Base-by-base conservation (phyloP, 108 stramenopile genomes). In the Pseudonitzschia delicatissima region DNA sequence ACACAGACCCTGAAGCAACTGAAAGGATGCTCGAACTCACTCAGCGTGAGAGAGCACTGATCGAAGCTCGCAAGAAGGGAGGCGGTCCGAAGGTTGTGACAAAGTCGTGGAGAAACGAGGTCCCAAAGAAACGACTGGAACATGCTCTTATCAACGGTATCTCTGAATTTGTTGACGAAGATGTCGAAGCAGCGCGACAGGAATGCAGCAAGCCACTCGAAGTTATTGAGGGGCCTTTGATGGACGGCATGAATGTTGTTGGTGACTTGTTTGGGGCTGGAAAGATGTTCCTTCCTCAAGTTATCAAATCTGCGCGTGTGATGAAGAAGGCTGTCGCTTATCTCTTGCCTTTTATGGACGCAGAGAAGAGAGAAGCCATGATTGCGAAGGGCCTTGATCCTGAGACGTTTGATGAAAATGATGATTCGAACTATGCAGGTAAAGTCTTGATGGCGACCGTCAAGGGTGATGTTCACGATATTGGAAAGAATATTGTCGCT, bases 291-390 rank as follows among this genome's bases (percentile, higher is more conserved):
- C 79, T 99, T 63, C 99, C 99, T 31, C 99, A 99, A 87, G 99
- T 99, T 45, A 99, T 99, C 78, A 99, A 99, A 75, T 96, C 94
- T 33, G 99, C 99, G 31, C 95, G 99, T 34, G 99, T 99, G 0
- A 99, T 99, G 99, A 99, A 99, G 91, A 98, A 98, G 80, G 99
- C 99, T 44, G 99, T 99, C 29, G 97, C 97, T 3, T 98, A 98
- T 65, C 72, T 99, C 42, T 80, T 98, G 45, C 99, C 99, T 2
- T 99, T 96, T 80, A 99, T 99, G 97, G 99, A 99, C 69, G 79
- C 90, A 78, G 99, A 99, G 75, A 99, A 99, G 88, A 82, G 66
- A 60, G 77, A 74, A 21, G 92, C 88, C 28, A 55, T 98, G 85
- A 75, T 93, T 61, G 90, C 69, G 2, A 68, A 86, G 35, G 99